A percentile compares a stretch with the other conserved stretches of the same genome.
Evolutionary conservation across 2,329 filamentous ascomycete species (phyloP).

Genomic region (Pezicula radicicola): DNA sequence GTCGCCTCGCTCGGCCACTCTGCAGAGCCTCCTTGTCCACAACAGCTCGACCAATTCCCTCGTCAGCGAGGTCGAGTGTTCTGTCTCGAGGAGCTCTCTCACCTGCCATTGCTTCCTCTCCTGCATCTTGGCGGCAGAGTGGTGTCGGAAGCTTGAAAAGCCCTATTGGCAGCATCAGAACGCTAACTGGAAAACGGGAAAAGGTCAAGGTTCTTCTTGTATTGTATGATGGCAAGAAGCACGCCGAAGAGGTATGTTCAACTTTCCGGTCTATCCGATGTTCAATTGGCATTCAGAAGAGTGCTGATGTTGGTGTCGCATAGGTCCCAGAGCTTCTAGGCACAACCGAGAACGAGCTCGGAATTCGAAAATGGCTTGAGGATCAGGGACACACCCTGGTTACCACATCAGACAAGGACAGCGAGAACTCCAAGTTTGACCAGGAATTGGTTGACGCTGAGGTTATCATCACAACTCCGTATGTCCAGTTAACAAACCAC

Average conservation of each 20-base stretch:
- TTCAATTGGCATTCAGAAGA: constrained; percentile 3
- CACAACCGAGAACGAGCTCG: constrained; percentile 97
- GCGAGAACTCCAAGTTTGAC: constrained; percentile 89
- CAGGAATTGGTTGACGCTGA: constrained; percentile 95
- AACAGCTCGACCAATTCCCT: constrained; percentile 12
- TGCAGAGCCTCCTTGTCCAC: constrained; percentile 11
- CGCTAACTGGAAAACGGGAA: constrained; percentile 29
- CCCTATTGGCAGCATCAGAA: constrained; percentile 25
- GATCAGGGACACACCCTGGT: constrained; percentile 94
- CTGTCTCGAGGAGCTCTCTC: constrained; percentile 14
- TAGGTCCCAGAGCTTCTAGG: constrained; percentile 73
- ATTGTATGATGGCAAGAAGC: constrained; percentile 84
- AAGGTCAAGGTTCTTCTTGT: constrained; percentile 95
- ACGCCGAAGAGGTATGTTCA: constrained; percentile 68
- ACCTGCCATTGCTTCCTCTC: constrained; percentile 4
- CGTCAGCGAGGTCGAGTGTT: constrained; percentile 10
- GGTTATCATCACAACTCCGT: constrained; percentile 99
- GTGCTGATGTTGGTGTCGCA: constrained; percentile 9
- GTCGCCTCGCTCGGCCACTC: constrained; percentile 20
- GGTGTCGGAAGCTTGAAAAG: constrained; percentile 4
- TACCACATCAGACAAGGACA: constrained; percentile 97
- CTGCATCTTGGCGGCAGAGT: background rate
- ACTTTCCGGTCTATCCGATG: background rate
- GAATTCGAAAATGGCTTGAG: constrained; percentile 96
- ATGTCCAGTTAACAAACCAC: constrained; percentile 22